Base-by-base conservation (phyloP, 2,329 filamentous ascomycete species). In the Botryotinia convoluta region DNA sequence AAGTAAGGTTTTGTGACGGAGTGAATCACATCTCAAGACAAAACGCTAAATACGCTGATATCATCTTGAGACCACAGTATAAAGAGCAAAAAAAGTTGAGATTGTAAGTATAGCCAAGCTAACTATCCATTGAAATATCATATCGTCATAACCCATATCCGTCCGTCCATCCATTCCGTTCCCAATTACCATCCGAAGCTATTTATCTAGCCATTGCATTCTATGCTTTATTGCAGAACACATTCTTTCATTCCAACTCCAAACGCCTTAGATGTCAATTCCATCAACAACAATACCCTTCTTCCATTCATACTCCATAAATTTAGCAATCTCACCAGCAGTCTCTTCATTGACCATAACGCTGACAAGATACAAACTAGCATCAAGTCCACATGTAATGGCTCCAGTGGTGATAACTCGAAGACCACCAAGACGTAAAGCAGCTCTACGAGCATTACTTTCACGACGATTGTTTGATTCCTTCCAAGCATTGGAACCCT, bases 201-300 rank as follows among this genome's bases (percentile, higher is more conserved):
- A 69, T 69, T 42, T 61, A n/a, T 69, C 35, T 71, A 69, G 57
- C 67, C 70, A 67, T 71, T 73, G 69, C 64, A 75, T 74, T 72
- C 70, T 69, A 74, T 71, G 70, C 70, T 72, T 57, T 72, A 74
- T 35, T 75, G 72, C 60, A 67, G 67, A 42, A 74, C 42, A 71
- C 60, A 51, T 64, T 69, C 63, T 72, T 68, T 60, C 62, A 69
- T 60, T 71, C 44, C 64, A 54, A 77, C 73, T 74, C 62, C 76
- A 61, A 20, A 77, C 76, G 76, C 76, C 77, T 77, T 89, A 95
- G 82, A 96, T 92, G 84, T 96, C 93, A 82, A 95, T 90, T 76
- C 92, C 92, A 82, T 95, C 92, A 78, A 95, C 91, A 78, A 94
- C 93, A 81, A 93, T 86, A 78, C 93, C 93, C 90, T 95, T 95